Evolutionary conservation across 2,329 filamentous ascomycete genomes (phyloP).

Genomic region (Onygenales sp.): DNA sequence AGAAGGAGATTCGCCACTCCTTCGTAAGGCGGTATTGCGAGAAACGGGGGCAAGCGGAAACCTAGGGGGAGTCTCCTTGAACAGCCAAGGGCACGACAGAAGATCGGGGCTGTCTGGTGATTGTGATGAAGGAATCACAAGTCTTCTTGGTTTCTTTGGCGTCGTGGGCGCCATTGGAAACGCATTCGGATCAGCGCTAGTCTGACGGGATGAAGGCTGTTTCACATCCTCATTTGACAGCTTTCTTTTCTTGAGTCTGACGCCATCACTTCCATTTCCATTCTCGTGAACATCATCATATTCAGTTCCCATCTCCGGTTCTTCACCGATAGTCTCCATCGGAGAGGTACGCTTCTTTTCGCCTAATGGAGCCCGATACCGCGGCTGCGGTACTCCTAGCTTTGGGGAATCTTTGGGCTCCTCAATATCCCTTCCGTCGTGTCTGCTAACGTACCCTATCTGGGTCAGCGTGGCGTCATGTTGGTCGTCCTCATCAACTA

Average conservation of each 20-base stretch:
- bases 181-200: background rate
- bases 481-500: constrained; percentile 14
- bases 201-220: background rate
- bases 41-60: constrained; percentile 13
- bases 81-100: constrained; percentile 19
- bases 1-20: background rate
- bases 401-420: background rate
- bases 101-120: constrained; percentile 33
- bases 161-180: constrained; percentile 17
- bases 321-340: constrained; percentile 6
- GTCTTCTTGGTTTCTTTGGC: constrained; percentile 21
- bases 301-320: background rate
- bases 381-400: background rate
- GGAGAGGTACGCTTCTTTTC: background rate
- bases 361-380: background rate
- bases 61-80: constrained; percentile 12
- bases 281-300: background rate
- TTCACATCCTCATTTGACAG: background rate
- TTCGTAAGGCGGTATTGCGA: background rate
- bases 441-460: constrained; percentile 31
- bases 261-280: background rate
- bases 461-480: constrained; percentile 32
- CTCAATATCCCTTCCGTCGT: constrained; percentile 17
- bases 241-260: background rate
- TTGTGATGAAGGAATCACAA: constrained; percentile 33